A percentile compares a stretch with the other conserved stretches of the same genome.
These are phyloP conservation scores for Globisporangium cystogenes DNA, from an alignment of 352 stramenopile species.

Conservation along the genomic window DNA sequence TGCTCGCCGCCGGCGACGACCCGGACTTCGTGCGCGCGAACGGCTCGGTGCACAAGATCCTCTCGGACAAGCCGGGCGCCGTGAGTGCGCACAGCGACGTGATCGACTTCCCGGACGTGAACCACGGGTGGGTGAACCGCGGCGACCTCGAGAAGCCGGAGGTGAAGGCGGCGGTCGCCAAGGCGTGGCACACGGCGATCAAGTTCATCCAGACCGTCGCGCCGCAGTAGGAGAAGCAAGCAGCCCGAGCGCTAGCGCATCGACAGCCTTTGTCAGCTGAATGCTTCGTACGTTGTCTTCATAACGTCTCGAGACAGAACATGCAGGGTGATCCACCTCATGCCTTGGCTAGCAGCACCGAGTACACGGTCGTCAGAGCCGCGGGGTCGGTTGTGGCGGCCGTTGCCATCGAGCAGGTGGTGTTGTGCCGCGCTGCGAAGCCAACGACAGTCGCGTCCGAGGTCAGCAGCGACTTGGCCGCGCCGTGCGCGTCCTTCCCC, in stretches of 20 bases:
- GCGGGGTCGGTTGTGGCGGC: neutral
- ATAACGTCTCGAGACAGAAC: too few species aligned
- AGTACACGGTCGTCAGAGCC: slow-evolving; percentile 1
- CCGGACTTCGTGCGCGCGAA: slow-evolving; percentile 24
- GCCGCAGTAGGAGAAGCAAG: slow-evolving; percentile 12
- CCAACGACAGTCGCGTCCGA: slow-evolving; percentile 19
- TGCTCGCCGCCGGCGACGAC: slow-evolving; percentile 39
- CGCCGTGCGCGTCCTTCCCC: slow-evolving; percentile 17
- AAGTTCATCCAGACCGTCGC: slow-evolving; percentile 29
- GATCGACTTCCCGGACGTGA: slow-evolving; percentile 36
- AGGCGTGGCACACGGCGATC: slow-evolving; percentile 33
- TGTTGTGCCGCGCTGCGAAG: slow-evolving; percentile 16
- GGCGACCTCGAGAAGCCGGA: slow-evolving; percentile 35
- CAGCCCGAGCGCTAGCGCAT: too few species aligned
- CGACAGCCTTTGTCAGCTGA: too few species aligned
- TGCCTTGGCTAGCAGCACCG: neutral
- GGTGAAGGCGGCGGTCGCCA: slow-evolving; percentile 26
- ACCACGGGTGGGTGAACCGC: slow-evolving; percentile 58
- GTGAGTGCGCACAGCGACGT: slow-evolving; percentile 18
- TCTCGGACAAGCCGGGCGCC: slow-evolving; percentile 6
- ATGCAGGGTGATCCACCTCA: too few species aligned
- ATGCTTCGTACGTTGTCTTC: too few species aligned
- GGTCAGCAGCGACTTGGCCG: slow-evolving; percentile 18
- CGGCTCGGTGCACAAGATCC: slow-evolving; percentile 37
- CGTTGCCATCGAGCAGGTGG: slow-evolving; percentile 2